Conservation (phyloP, 495 filamentous ascomycete species). For the Usnea hakonensis region DNA sequence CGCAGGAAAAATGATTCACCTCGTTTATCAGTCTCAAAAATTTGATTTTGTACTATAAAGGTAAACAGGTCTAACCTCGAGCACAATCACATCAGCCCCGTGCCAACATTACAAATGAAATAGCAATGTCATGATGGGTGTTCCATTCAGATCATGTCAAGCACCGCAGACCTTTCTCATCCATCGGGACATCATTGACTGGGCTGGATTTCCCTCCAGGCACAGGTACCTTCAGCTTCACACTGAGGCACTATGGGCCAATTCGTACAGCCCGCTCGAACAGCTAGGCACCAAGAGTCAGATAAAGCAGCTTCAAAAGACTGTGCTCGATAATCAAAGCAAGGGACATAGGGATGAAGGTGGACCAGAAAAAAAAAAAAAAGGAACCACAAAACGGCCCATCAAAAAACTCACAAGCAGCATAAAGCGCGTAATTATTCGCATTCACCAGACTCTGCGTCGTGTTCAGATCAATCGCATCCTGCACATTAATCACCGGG, state of each 20-base stretch:
- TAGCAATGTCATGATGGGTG: too few species aligned
- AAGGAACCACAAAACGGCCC: background rate
- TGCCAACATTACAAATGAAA: background rate
- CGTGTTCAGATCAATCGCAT: background rate
- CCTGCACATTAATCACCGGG: background rate
- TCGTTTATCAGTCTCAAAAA: background rate
- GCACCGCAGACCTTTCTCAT: too few species aligned
- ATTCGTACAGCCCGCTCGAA: background rate
- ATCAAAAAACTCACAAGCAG: background rate
- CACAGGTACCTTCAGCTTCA: background rate
- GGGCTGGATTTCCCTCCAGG: too few species aligned
- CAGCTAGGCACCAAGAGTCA: background rate
- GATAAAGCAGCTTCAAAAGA: too few species aligned
- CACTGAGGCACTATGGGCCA: background rate
- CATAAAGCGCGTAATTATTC: constrained; percentile 2
- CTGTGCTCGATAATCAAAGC: too few species aligned
- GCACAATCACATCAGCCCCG: background rate
- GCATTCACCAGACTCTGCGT: background rate
- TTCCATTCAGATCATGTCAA: too few species aligned
- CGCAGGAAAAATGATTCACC: background rate
- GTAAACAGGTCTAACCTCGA: background rate
- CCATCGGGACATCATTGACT: too few species aligned
- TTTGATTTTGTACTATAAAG: background rate
- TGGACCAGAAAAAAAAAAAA: background rate
- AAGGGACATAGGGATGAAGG: too few species aligned